A percentile compares a stretch with the other conserved stretches of the same genome.
Conservation (phyloP, 345 rosid genomes). For the Melaleuca quinquenervia region DNA sequence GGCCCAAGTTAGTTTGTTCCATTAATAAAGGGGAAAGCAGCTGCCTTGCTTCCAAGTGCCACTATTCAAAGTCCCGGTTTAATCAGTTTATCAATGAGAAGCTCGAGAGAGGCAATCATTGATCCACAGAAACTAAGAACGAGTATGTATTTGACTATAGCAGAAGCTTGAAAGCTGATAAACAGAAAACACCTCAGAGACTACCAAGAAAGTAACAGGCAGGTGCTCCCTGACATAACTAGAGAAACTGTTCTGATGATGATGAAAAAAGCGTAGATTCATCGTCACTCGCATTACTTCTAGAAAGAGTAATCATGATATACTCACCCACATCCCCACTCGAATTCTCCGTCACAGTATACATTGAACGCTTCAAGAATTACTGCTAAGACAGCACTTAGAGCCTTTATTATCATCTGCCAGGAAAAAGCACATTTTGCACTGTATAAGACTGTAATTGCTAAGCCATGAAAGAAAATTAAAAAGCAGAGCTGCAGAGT, state of each 20-base stretch:
- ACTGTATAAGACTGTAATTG: background rate
- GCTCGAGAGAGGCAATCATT: background rate
- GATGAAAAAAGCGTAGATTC: background rate
- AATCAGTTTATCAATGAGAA: background rate
- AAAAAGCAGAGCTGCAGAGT: background rate
- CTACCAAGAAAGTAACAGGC: background rate
- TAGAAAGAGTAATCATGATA: background rate
- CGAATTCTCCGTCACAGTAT: slow-evolving; percentile 97
- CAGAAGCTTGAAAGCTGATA: background rate
- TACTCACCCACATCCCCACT: slow-evolving; percentile 86
- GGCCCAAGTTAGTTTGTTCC: background rate
- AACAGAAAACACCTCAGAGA: background rate
- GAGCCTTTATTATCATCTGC: slow-evolving; percentile 92
- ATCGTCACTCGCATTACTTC: background rate
- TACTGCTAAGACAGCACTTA: slow-evolving; percentile 74
- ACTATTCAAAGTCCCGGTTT: background rate
- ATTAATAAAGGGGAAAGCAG: background rate
- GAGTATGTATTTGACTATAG: background rate
- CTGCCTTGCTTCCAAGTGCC: background rate
- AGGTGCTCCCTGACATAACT: background rate
- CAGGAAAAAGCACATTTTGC: slow-evolving; percentile 7
- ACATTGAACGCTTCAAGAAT: slow-evolving; percentile 83
- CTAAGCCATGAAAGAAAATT: background rate
- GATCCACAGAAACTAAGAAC: background rate
- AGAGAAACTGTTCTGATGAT: background rate